Evolutionary conservation across 306 rosid species (phyloP).

Genomic region (Spatholobus suberectus): DNA sequence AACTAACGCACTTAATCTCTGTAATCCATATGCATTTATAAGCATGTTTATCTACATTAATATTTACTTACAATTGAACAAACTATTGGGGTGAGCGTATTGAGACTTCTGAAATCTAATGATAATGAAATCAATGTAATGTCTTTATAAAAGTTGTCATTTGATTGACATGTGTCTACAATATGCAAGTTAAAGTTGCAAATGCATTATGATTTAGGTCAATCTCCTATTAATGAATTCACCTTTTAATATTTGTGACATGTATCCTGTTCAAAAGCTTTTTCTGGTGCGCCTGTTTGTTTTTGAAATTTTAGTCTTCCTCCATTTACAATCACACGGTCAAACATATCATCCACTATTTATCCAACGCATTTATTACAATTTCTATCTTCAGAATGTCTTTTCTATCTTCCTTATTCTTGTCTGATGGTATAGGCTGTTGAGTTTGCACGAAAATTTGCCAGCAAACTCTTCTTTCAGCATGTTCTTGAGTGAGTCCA

Average conservation of each 20-base stretch:
- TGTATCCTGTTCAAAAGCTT: background rate
- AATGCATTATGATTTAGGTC: background rate
- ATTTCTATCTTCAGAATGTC: conserved; percentile 14
- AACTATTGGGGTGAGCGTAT: background rate
- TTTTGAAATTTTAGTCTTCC: conserved; percentile 30
- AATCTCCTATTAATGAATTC: background rate
- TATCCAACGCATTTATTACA: conserved; percentile 4
- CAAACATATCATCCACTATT: background rate
- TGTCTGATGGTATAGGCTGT: conserved; percentile 62
- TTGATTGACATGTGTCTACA: background rate
- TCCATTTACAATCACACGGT: background rate
- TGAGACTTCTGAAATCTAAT: background rate
- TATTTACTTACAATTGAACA: conserved; percentile 14
- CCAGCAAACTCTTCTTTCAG: conserved; percentile 71
- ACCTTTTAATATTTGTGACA: background rate
- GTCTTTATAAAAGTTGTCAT: background rate
- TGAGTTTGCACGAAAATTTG: conserved; percentile 81
- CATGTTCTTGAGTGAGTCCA: conserved; percentile 80
- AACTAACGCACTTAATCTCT: background rate
- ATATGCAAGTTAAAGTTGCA: background rate
- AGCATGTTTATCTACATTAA: background rate
- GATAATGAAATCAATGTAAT: background rate
- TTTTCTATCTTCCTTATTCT: conserved; percentile 26
- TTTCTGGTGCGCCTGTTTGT: conserved; percentile 8
- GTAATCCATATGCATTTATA: background rate